Conservation (phyloP, 2,329 filamentous ascomycete species). For the Coniochaeta ligniaria region DNA sequence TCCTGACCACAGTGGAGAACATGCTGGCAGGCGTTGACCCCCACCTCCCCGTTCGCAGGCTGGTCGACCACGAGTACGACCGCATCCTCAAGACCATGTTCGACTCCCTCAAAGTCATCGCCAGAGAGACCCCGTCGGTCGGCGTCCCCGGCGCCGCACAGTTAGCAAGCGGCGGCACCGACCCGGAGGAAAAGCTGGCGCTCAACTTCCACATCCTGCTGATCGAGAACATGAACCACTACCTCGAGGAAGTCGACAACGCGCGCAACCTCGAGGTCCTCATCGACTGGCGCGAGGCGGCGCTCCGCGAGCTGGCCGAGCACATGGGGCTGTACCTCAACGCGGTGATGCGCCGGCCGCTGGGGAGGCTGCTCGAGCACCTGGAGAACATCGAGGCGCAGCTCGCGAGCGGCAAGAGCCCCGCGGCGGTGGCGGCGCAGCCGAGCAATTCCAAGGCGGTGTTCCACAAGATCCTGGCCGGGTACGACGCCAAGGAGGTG, state of each 20-base stretch:
- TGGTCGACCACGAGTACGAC: slow-evolving; percentile 80
- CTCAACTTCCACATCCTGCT: slow-evolving; percentile 95
- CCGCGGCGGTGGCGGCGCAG: slow-evolving; percentile 63
- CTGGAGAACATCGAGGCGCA: slow-evolving; percentile 81
- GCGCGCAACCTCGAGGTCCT: slow-evolving; percentile 66
- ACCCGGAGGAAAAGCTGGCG: slow-evolving; percentile 86
- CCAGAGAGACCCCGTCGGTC: slow-evolving; percentile 57
- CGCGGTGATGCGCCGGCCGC: slow-evolving; percentile 78
- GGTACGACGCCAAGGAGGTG: slow-evolving; percentile 78
- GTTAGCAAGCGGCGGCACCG: slow-evolving; percentile 17
- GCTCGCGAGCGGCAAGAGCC: slow-evolving; percentile 50
- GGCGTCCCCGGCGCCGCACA: slow-evolving; percentile 3
- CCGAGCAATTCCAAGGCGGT: slow-evolving; percentile 75
- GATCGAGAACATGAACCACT: slow-evolving; percentile 99
- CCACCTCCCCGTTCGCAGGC: slow-evolving; percentile 59
- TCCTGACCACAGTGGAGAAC: slow-evolving; percentile 75
- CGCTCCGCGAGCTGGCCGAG: slow-evolving; percentile 70
- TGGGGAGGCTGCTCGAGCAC: slow-evolving; percentile 88
- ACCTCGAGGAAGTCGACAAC: slow-evolving; percentile 84
- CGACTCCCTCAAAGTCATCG: slow-evolving; percentile 92
- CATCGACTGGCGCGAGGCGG: slow-evolving; percentile 74
- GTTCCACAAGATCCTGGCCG: slow-evolving; percentile 79
- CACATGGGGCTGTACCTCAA: slow-evolving; percentile 84
- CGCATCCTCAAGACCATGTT: slow-evolving; percentile 94
- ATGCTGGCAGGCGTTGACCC: slow-evolving; percentile 59